These are phyloP conservation scores for Saprolegnia parasitica DNA, from an alignment of 352 stramenopile species.

Conservation along the genomic window DNA sequence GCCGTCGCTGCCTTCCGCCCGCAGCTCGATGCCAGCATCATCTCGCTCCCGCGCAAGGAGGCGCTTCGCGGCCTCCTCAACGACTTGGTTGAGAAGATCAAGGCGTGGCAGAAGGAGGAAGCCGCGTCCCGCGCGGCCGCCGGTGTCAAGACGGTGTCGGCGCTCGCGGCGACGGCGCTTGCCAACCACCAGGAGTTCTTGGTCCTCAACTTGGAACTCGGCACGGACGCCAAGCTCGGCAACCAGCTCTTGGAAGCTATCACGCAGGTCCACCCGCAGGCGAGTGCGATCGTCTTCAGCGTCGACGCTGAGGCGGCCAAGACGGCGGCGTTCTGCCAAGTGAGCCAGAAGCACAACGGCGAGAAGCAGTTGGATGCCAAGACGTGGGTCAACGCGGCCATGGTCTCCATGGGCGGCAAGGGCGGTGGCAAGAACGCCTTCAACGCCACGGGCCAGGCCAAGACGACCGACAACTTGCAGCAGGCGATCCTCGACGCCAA, in stretches of 20 bases:
- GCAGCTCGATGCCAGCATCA: constrained; percentile 81
- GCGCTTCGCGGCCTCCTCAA: constrained; percentile 70
- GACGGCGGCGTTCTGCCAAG: constrained; percentile 89
- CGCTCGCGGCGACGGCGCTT: constrained; percentile 52
- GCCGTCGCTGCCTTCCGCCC: constrained; percentile 89
- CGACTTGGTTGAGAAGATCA: constrained; percentile 63
- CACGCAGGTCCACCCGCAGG: constrained; percentile 60
- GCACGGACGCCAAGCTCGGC: constrained; percentile 91
- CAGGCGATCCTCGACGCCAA: constrained; percentile 65
- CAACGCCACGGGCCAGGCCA: constrained; percentile 74
- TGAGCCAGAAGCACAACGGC: constrained; percentile 75
- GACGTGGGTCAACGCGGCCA: constrained; percentile 90
- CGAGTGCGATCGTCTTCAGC: constrained; percentile 92
- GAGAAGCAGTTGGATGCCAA: constrained; percentile 81
- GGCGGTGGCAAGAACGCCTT: constrained; percentile 90
- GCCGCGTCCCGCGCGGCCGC: constrained; percentile 62
- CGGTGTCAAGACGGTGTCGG: constrained; percentile 55
- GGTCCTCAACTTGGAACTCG: constrained; percentile 90
- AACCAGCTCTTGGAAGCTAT: constrained; percentile 94
- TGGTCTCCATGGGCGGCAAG: constrained; percentile 91
- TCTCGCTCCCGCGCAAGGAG: constrained; percentile 90
- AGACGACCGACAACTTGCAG: constrained; percentile 65
- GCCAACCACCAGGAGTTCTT: constrained; percentile 63
- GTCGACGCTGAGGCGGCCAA: constrained; percentile 89
- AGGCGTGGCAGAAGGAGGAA: constrained; percentile 77